Evolutionary conservation across 1,139 yeast genomes (phyloP), one percentile per base, ranked within the genome.

Genomic region (Sugiyamaella castrensis): DNA sequence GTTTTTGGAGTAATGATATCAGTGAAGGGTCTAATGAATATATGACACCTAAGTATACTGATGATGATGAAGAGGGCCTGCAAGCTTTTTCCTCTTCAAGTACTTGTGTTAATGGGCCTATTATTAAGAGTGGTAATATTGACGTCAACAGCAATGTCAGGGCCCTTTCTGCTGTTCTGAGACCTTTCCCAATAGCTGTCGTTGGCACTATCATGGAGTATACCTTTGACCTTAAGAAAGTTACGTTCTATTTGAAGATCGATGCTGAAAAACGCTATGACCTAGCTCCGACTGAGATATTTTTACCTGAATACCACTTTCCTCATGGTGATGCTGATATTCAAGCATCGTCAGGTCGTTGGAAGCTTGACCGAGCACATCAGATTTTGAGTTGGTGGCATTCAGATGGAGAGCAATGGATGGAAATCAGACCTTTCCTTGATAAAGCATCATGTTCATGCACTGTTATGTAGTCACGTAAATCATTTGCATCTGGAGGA

Each of bases 331-430:
- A 58, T n/a, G 56, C 68, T 24, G 56, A 51, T 47, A 73, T 75
- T 74, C 29, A 66, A 27, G 69, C 78, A 15, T 72, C 81, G 4
- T 71, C 81, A 0, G 95, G 95, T 0, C 51, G 67, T 19, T 76
- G 81, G 56, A 71, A 71, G 46, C 77, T 75, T 54, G 78, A 82
- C 57, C 72, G 72, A 9, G 65, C 71, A 4, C 66, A 71, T 16
- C 87, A 84, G 55, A 70, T 80, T 40, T 62, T 88, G 49, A 82
- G 79, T 58, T 88, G 96, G 96, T 74, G 74, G 61, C 94, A 86
- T 62, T 75, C 68, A 1, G 50, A 62, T 0, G 78, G 77, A 1
- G 56, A 59, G 15, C 78, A 74, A 44, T 51, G 49, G 11, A 32
- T 63, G 24, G 52, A 53, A 26, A 47, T 60, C 38, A 41, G 40